These are phyloP conservation scores for Ophiosphaerella herpotricha DNA, from an alignment of 2,329 filamentous ascomycete genomes.

Conservation along the genomic window DNA sequence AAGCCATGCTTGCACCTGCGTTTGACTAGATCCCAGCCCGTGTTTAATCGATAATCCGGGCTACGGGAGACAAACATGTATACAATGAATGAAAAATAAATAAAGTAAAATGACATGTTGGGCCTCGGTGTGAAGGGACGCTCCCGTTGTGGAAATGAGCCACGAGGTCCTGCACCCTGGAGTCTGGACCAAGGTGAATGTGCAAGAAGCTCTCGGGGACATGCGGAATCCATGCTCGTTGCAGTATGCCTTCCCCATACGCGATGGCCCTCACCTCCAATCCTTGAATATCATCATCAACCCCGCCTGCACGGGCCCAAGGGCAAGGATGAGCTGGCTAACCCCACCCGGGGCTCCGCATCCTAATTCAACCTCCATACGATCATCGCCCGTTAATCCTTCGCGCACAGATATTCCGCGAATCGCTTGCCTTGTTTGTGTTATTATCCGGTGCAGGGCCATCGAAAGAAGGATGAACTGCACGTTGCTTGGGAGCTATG, in stretches of 20 bases:
- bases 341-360: conserved; percentile 29
- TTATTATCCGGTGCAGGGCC: conserved; percentile 4
- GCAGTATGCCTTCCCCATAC: conserved; percentile 19
- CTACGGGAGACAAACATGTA: no score
- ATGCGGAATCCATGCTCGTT: conserved; percentile 12
- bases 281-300: conserved; percentile 21
- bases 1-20: no score
- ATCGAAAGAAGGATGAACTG: not conserved
- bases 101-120: no score
- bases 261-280: conserved; percentile 1
- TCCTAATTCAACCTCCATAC: conserved; percentile 21
- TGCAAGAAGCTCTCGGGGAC: not conserved
- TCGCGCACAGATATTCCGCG: conserved; percentile 25
- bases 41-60: no score
- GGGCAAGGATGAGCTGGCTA: conserved; percentile 19
- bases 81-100: no score
- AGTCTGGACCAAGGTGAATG: no score
- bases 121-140: no score
- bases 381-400: conserved; percentile 14
- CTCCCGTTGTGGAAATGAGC: no score
- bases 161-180: no score
- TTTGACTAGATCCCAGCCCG: no score
- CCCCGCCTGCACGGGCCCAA: conserved; percentile 22
- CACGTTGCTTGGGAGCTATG: conserved; percentile 1
- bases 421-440: conserved; percentile 18